Evolutionary conservation across 257 asterid genomes (phyloP).

Genomic region (Solanum chiquidenum): DNA sequence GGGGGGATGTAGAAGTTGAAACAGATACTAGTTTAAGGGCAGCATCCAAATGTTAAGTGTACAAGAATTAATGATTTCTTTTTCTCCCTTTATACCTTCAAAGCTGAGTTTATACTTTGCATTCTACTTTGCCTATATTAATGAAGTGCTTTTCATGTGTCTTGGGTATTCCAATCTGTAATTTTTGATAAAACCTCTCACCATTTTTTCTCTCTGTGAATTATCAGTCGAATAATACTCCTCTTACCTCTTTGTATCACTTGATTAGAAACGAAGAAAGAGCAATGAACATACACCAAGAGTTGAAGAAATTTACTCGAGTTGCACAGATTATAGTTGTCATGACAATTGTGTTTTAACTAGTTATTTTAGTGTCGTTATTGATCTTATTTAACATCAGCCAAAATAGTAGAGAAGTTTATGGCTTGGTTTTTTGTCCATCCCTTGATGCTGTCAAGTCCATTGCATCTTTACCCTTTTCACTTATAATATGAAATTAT

Average conservation of each 20-base stretch:
- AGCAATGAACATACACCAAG: neutral
- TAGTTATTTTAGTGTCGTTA: neutral
- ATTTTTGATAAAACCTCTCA: neutral
- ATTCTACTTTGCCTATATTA: neutral
- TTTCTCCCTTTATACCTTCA: neutral
- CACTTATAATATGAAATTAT: neutral
- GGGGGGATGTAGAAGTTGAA: neutral
- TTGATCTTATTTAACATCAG: neutral
- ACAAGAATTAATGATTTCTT: neutral
- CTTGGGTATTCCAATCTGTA: neutral
- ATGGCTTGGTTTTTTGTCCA: neutral
- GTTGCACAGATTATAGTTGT: no score
- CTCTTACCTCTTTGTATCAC: neutral
- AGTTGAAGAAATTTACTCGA: neutral
- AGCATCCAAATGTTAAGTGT: neutral
- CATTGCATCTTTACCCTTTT: neutral
- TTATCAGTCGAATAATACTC: neutral
- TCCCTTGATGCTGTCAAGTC: neutral
- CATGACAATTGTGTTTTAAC: neutral
- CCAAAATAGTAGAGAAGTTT: neutral
- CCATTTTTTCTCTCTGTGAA: neutral
- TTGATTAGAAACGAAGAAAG: neutral
- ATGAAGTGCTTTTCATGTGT: neutral
- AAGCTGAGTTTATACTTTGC: neutral
- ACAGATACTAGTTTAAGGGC: neutral